These are phyloP conservation scores for Myxozyma kluyveri DNA, from an alignment of 805 yeast genomes.

Conservation along the genomic window DNA sequence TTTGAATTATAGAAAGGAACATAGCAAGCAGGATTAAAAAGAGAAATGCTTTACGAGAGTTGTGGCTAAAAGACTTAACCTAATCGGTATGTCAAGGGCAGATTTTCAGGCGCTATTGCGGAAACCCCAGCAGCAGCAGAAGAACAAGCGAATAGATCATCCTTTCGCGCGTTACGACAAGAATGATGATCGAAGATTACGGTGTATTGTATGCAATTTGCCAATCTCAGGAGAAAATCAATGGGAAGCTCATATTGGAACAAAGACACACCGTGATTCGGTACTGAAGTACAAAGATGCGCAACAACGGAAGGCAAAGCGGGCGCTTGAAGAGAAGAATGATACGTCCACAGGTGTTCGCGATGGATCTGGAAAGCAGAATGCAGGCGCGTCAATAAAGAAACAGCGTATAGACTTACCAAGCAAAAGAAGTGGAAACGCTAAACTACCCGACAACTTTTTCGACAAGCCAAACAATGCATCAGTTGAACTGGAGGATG, in stretches of 20 bases:
- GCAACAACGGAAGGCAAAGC: constrained; percentile 17
- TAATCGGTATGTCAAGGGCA: not conserved
- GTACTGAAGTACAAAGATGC: constrained; percentile 7
- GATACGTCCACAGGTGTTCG: no score
- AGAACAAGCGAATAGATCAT: constrained; percentile 6
- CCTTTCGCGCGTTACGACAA: constrained; percentile 12
- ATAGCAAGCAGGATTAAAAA: no score
- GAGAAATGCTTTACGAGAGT: no score
- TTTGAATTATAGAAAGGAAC: no score
- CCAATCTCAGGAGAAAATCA: constrained; percentile 8
- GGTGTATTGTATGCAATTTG: constrained; percentile 18
- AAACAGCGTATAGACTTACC: not conserved
- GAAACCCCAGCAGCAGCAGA: not conserved
- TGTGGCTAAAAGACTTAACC: no score
- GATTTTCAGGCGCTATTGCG: not conserved
- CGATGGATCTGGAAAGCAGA: not conserved
- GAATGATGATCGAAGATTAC: constrained; percentile 2
- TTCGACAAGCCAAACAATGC: not conserved
- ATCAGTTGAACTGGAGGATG: not conserved
- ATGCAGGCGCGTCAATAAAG: not conserved
- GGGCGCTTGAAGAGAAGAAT: constrained; percentile 6
- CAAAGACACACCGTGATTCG: constrained; percentile 13
- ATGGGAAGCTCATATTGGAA: constrained; percentile 17
- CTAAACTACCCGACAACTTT: not conserved
- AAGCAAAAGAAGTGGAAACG: not conserved